These are phyloP conservation scores for Pleurotus giganteus DNA, from an alignment of 768 basidiomycete genomes.

Conservation along the genomic window DNA sequence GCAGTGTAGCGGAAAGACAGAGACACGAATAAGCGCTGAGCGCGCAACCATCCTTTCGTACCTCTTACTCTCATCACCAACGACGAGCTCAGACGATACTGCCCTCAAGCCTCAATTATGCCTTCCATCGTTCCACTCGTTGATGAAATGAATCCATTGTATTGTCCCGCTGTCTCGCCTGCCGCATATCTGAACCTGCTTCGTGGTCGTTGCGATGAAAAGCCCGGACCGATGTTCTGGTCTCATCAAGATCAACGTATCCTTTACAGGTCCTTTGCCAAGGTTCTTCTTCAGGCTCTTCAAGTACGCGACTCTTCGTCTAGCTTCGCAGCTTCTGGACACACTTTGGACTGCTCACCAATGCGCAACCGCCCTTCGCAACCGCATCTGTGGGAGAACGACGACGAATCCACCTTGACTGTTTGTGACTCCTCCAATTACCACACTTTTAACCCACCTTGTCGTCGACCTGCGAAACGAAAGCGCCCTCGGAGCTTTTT, in stretches of 20 bases:
- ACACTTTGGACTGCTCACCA: too few relatives aligned
- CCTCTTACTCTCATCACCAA: too few relatives aligned
- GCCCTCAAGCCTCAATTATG: not conserved
- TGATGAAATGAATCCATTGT: constrained; percentile 4
- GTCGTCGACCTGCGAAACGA: constrained; percentile 19
- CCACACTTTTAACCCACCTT: not conserved
- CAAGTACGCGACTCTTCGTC: not conserved
- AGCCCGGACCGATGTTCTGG: not conserved
- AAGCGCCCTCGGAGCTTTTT: constrained; percentile 22
- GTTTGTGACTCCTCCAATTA: not conserved
- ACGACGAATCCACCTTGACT: constrained; percentile 4
- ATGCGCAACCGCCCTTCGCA: too few relatives aligned
- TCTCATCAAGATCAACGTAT: not conserved
- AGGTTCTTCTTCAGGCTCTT: not conserved
- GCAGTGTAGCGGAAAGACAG: too few relatives aligned
- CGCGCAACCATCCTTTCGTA: too few relatives aligned
- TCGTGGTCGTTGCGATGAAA: not conserved
- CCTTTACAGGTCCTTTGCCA: not conserved
- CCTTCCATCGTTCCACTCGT: not conserved
- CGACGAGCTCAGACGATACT: too few relatives aligned
- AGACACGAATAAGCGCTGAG: too few relatives aligned
- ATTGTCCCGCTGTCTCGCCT: constrained; percentile 1
- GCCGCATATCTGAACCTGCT: not conserved
- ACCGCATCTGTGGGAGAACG: constrained; percentile 1
- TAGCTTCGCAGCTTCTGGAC: not conserved